Percentiles rank a stretch among this genome's conserved stretches.
These are phyloP conservation scores for Aureobasidium vineae DNA, from an alignment of 2,329 filamentous ascomycete species.

Conservation along the genomic window DNA sequence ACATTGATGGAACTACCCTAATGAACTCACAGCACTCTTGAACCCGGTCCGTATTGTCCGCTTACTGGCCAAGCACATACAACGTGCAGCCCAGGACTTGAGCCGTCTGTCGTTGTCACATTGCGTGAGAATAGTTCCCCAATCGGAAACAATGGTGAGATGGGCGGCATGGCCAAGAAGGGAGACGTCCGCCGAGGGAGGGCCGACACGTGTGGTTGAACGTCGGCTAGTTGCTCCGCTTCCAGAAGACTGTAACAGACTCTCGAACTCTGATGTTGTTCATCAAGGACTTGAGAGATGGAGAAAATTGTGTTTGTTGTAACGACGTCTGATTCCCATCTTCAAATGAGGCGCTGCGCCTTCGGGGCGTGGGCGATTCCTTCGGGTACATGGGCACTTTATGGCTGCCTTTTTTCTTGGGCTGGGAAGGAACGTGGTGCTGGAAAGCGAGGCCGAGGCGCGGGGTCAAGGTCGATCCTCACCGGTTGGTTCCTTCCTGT, in stretches of 20 bases:
- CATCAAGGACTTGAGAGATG: background rate
- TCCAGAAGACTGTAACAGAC: background rate
- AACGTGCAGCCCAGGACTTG: constrained; percentile 43
- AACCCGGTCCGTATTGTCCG: constrained; percentile 58
- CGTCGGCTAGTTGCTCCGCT: constrained; percentile 8
- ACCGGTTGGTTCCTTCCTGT: constrained; percentile 10
- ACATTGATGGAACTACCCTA: background rate
- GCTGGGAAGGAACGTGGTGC: constrained; percentile 1
- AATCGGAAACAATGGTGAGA: constrained; percentile 38
- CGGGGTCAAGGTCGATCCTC: constrained; percentile 18
- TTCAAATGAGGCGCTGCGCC: constrained; percentile 22
- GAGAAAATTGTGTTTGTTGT: background rate
- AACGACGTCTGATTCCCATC: constrained; percentile 7
- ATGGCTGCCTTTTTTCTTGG: constrained; percentile 16
- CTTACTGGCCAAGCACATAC: constrained; percentile 58
- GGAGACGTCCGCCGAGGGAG: background rate
- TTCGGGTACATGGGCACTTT: constrained; percentile 3
- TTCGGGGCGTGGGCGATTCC: constrained; percentile 3
- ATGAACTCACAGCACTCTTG: constrained; percentile 50
- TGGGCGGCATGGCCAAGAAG: constrained; percentile 38
- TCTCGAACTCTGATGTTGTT: background rate
- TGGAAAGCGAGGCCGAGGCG: constrained; percentile 8
- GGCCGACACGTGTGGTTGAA: constrained; percentile 8
- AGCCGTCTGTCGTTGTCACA: constrained; percentile 31
- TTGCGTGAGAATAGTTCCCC: constrained; percentile 31